Evolutionary conservation across 768 basidiomycete genomes (phyloP).

Genomic region (Mycena metata): DNA sequence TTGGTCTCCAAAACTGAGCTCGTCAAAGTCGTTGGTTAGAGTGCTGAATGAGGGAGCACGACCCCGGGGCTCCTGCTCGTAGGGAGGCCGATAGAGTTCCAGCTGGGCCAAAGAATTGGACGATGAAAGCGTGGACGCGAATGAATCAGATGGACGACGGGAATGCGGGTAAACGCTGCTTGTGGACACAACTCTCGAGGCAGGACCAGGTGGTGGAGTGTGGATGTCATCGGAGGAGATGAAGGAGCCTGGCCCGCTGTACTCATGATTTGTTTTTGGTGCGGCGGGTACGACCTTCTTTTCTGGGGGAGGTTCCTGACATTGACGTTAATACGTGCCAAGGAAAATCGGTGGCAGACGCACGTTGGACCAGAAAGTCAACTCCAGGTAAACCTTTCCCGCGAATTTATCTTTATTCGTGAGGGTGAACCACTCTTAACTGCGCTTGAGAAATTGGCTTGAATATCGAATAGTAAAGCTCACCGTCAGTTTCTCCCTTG

Average conservation of each 20-base stretch:
- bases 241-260: slow-evolving; percentile 86
- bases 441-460: slow-evolving; percentile 7
- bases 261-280: slow-evolving; percentile 68
- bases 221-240: slow-evolving; percentile 62
- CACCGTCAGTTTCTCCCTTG: slow-evolving; percentile 97
- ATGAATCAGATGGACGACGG: slow-evolving; percentile 61
- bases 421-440: slow-evolving; percentile 92
- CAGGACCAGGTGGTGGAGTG: slow-evolving; percentile 41
- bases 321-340: slow-evolving; percentile 12
- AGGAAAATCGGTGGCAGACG: slow-evolving; percentile 45
- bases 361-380: slow-evolving; percentile 98
- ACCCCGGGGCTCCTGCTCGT: slow-evolving; percentile 64
- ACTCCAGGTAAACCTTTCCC: slow-evolving; percentile 95
- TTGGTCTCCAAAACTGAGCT: slow-evolving; percentile 67
- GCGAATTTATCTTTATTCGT: slow-evolving; percentile 93
- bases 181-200: slow-evolving; percentile 51
- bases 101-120: slow-evolving; percentile 73
- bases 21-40: slow-evolving; percentile 74
- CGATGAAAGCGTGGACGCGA: slow-evolving; percentile 72
- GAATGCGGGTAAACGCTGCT: slow-evolving; percentile 53
- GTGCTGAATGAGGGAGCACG: slow-evolving; percentile 62
- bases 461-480: slow-evolving; percentile 43
- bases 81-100: slow-evolving; percentile 81
- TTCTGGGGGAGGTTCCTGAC: slow-evolving; percentile 82
- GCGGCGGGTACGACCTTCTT: slow-evolving; percentile 70